A percentile compares a stretch with the other conserved stretches of the same genome.
Conservation (phyloP, 2,329 filamentous ascomycete genomes). For the Colletotrichum falcatum region DNA sequence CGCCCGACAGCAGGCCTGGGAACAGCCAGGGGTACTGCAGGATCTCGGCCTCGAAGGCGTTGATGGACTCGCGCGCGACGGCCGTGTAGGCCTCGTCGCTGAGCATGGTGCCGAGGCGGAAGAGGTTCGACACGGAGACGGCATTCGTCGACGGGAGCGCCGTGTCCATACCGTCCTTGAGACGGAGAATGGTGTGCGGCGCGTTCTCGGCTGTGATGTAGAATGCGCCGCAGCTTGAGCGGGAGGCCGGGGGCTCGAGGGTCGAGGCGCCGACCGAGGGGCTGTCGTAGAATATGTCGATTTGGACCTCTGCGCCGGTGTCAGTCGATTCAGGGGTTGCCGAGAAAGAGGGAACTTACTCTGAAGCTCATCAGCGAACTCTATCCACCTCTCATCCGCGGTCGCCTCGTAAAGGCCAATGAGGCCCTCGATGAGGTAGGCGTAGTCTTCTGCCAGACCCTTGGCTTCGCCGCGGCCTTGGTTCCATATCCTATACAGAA, state of each 20-base stretch:
- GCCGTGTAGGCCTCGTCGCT: slow-evolving; percentile 72
- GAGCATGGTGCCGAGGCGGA: slow-evolving; percentile 79
- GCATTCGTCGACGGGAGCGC: slow-evolving; percentile 92
- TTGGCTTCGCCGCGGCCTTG: slow-evolving; percentile 72
- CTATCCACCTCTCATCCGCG: slow-evolving; percentile 78
- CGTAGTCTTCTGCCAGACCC: slow-evolving; percentile 95
- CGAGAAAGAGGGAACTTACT: slow-evolving; percentile 57
- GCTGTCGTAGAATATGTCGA: slow-evolving; percentile 80
- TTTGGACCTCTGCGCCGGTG: slow-evolving; percentile 72
- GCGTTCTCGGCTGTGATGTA: slow-evolving; percentile 75
- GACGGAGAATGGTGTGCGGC: slow-evolving; percentile 80
- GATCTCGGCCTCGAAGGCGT: slow-evolving; percentile 91
- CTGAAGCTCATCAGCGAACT: slow-evolving; percentile 87
- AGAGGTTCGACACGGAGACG: slow-evolving; percentile 87
- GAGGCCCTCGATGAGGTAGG: slow-evolving; percentile 85
- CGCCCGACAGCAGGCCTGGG: slow-evolving; percentile 79
- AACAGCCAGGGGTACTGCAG: slow-evolving; percentile 95
- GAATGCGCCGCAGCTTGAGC: slow-evolving; percentile 70
- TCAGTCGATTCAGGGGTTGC: slow-evolving; percentile 28
- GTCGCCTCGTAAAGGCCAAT: slow-evolving; percentile 88
- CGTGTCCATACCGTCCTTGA: slow-evolving; percentile 96
- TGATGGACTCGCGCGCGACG: slow-evolving; percentile 79
- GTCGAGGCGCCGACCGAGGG: slow-evolving; percentile 46
- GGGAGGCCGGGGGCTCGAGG: slow-evolving; percentile 53
- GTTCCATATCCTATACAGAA: slow-evolving; percentile 80